A percentile compares a stretch with the other conserved stretches of the same genome.
Evolutionary conservation across 2,329 filamentous ascomycete genomes (phyloP).

Genomic region (Diplocarpon mali): DNA sequence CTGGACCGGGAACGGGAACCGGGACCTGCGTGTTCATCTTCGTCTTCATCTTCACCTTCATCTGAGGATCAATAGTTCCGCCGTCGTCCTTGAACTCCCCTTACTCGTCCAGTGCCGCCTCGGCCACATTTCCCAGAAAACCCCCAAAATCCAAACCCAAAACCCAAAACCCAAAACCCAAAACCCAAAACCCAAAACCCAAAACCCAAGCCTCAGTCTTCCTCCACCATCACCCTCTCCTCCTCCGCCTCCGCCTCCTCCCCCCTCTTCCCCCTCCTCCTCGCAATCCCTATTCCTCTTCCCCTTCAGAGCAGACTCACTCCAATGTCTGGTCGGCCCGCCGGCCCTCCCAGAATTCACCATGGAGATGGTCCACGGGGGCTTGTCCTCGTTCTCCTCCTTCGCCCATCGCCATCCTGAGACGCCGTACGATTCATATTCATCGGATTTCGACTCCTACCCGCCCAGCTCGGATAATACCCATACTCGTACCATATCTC

Average conservation of each 20-base stretch:
- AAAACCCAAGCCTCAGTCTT: too few relatives aligned
- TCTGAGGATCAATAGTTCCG: too few relatives aligned
- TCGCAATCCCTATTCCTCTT: too few relatives aligned
- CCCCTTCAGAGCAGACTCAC: too few relatives aligned
- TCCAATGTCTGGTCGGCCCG: conserved; percentile 19
- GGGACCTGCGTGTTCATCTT: too few relatives aligned
- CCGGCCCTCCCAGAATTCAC: conserved; percentile 6
- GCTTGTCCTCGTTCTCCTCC: conserved; percentile 1
- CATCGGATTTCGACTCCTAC: conserved; percentile 19
- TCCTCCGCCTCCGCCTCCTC: too few relatives aligned
- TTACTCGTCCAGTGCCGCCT: not conserved
- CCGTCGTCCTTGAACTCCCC: not conserved
- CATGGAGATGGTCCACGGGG: conserved; percentile 20
- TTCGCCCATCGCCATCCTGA: conserved; percentile 12
- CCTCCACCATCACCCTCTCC: not conserved
- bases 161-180: too few relatives aligned
- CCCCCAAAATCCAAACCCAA: too few relatives aligned
- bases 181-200: too few relatives aligned
- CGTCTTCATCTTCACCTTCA: too few relatives aligned
- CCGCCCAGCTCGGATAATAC: not conserved
- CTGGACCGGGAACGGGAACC: too few relatives aligned
- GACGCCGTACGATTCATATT: conserved; percentile 22
- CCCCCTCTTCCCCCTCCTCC: too few relatives aligned
- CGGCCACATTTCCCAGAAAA: conserved; percentile 22
- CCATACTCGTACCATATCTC: conserved; percentile 1